Conservation (phyloP, 768 basidiomycete genomes). For the Megacollybia marginata region DNA sequence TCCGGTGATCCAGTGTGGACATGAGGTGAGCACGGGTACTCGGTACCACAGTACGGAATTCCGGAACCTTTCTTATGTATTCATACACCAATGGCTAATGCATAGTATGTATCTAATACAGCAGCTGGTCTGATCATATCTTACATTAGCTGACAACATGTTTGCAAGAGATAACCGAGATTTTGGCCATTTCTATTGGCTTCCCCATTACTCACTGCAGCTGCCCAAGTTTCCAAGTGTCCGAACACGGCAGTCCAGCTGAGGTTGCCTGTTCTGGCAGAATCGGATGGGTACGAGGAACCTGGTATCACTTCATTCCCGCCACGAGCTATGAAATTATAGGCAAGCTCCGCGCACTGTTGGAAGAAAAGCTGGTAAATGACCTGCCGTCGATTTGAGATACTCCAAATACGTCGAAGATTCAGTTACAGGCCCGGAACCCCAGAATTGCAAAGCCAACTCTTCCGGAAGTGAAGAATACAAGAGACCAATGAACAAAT, state of each 20-base stretch:
- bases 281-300: constrained; percentile 44
- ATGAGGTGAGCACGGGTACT: no score
- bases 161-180: no score
- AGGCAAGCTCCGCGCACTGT: constrained; percentile 78
- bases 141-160: no score
- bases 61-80: no score
- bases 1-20: no score
- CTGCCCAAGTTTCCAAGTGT: constrained; percentile 67
- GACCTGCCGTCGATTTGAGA: constrained; percentile 52
- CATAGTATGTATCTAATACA: no score
- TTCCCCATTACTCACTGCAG: constrained; percentile 32
- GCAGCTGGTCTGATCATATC: no score
- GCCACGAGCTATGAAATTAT: constrained; percentile 83
- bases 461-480: constrained; percentile 71
- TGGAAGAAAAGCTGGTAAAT: constrained; percentile 73
- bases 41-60: no score
- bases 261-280: constrained; percentile 44
- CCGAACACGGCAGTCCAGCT: constrained; percentile 78
- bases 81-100: no score
- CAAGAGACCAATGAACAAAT: constrained; percentile 75
- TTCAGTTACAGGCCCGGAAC: constrained; percentile 43
- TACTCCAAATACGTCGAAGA: constrained; percentile 47
- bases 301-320: constrained; percentile 62
- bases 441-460: constrained; percentile 82
- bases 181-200: constrained; percentile 24